A percentile compares a stretch with the other conserved stretches of the same genome.
Conservation (phyloP, 768 basidiomycete genomes). For the Rhodotorula babjevae region DNA sequence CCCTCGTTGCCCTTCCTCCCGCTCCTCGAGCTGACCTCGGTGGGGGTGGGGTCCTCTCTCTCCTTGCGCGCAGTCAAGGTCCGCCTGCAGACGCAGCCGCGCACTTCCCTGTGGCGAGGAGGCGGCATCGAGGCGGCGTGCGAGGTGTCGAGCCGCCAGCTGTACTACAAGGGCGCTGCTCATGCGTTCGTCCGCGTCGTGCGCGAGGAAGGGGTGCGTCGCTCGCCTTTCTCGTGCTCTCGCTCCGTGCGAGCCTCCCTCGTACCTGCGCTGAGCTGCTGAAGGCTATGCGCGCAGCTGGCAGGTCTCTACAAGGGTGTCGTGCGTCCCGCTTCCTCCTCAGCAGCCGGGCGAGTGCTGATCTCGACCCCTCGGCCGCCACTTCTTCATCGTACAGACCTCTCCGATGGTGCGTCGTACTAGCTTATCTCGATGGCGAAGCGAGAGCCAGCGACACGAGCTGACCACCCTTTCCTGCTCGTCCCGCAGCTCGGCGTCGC, state of each 20-base stretch:
- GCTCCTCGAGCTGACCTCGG: neutral
- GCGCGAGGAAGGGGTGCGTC: slow-evolving; percentile 60
- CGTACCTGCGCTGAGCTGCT: too few relatives aligned
- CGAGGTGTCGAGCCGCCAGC: neutral
- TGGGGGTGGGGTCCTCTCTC: neutral
- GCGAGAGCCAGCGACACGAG: neutral
- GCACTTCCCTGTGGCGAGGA: slow-evolving; percentile 53
- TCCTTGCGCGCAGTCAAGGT: slow-evolving; percentile 61
- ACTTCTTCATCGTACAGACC: slow-evolving; percentile 38
- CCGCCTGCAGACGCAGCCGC: slow-evolving; percentile 58
- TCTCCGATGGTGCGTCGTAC: slow-evolving; percentile 65
- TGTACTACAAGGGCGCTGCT: slow-evolving; percentile 56
- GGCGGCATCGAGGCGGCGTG: neutral
- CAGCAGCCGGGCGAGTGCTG: too few relatives aligned
- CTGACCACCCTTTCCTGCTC: too few relatives aligned
- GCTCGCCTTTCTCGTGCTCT: neutral
- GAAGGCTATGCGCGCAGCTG: neutral
- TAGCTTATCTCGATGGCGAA: too few relatives aligned
- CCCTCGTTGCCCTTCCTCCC: neutral
- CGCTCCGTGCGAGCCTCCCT: too few relatives aligned
- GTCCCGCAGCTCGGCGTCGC: slow-evolving; percentile 60
- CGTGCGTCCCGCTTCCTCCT: neutral
- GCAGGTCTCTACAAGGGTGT: slow-evolving; percentile 67
- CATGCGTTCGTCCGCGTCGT: slow-evolving; percentile 65
- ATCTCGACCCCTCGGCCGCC: neutral